Base-by-base conservation (phyloP, 371 early-diverging fungal genomes). In the Dichotomocladium elegans region DNA sequence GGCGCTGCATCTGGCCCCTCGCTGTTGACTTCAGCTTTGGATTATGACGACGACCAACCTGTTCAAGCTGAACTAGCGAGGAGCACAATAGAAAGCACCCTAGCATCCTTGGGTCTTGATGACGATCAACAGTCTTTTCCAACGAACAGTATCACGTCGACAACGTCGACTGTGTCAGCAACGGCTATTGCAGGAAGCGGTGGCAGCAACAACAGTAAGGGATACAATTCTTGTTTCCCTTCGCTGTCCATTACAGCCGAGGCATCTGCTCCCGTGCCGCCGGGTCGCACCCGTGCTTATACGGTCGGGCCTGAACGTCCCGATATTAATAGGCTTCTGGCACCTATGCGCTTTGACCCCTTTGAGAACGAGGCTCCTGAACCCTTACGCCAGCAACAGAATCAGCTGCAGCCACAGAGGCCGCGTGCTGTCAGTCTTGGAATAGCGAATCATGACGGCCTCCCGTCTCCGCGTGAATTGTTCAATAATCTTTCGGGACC, bases 91-190 rank as follows among this genome's bases (percentile, higher is more conserved):
- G 75, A 74, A 54, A 79, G 81, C 35, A 83, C 83, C 1, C 63
- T 89, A 24, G 85, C 83, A 51, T 82, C 81, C 49, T 74, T 89
- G 27, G 87, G 87, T n/a, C 55, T 89, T 37, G 85, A 87, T 57
- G 89, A 86, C 49, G 60, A 56, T 37, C 31, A 31, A 37, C 37
- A 5, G n/a, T 0, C 17, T 15, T 33, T 17, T 10, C n/a, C 12
- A 21, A 43, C 43, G 3, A 40, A 47, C 31, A 29, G 22, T 8
- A 37, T 40, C 28, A 54, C 47, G 31, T 25, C 30, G 30, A 19
- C 26, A 45, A 45, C 28, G n/a, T n/a, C n/a, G 21, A 33, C n/a
- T 10, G 34, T n/a, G n/a, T 9, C 34, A 33, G 34, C 34, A 33
- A n/a, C n/a, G n/a, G n/a, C n/a, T n/a, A n/a, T n/a, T n/a, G n/a